Evolutionary conservation across 495 filamentous ascomycete genomes (phyloP), one percentile per base, ranked within the genome.

Genomic region (Penicillium canescens): DNA sequence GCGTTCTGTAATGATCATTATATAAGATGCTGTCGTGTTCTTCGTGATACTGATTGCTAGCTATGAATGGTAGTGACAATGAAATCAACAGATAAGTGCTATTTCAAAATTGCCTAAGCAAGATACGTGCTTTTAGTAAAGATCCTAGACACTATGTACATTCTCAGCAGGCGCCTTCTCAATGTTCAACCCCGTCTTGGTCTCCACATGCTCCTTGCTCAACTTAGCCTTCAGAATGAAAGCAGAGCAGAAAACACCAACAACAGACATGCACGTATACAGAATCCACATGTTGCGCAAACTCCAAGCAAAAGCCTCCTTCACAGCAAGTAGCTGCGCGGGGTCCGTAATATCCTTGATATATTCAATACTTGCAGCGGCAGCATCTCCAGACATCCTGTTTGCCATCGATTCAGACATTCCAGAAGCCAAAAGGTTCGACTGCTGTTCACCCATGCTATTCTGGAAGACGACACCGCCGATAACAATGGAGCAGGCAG

Each of bases 401-500:
- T 72, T 48, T 0, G 74, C 56, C 33, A 80, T 14, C 0, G 57
- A 46, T 0, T 57, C 38, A 0, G 72, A 69, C 18, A 85, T 66
- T 2, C 83, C 84, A 11, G 77, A 73, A 5, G 71, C 71, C 3
- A 56, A 49, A 2, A 87, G 72, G 3, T 40, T 55, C 0, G 67
- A 36, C 4, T 62, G 61, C 38, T 64, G 76, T 33, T 60, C 44
- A 16, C 61, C 47, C 84, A 88, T 87, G 39, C 81, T 72, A 48
- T 85, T 83, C 55, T 82, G 79, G 65, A 95, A 95, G 26, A 96
- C 83, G 2, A 92, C 88, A 12, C 88, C 82, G 13, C 91, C 91
- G 21, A 94, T 80, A 18, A 92, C 89, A 23, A 94, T 82, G 6
- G 84, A 86, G 20, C 88, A 80, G 11, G 86, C 77, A 0, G 85